These are phyloP conservation scores for Melastoma candidum DNA, from an alignment of 441 rosid species.

Conservation along the genomic window DNA sequence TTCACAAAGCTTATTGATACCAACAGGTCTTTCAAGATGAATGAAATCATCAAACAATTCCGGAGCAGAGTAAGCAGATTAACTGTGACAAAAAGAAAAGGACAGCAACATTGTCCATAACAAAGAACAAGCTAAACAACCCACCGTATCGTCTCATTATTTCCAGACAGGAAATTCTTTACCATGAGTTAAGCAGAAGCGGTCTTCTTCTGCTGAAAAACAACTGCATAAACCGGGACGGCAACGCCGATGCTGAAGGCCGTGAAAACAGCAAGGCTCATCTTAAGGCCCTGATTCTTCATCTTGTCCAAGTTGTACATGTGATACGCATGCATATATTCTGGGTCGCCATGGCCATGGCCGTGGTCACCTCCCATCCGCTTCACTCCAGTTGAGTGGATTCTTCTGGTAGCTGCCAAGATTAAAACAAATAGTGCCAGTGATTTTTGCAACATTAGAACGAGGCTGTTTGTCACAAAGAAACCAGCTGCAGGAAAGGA, in stretches of 20 bases:
- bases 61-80: no score
- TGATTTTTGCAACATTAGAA: not conserved
- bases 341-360: constrained; percentile 48
- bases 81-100: not conserved
- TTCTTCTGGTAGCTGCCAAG: constrained; percentile 47
- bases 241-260: constrained; percentile 78
- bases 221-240: constrained; percentile 59
- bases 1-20: no score
- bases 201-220: no score
- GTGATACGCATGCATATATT: constrained; percentile 82
- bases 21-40: no score
- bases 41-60: no score
- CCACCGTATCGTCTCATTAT: no score
- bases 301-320: constrained; percentile 97
- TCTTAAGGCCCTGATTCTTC: constrained; percentile 68
- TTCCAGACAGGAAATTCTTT: no score
- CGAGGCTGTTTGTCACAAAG: not conserved
- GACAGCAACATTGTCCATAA: not conserved
- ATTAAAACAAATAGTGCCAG: constrained; percentile 1
- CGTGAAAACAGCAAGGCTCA: constrained; percentile 69
- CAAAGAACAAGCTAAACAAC: constrained; percentile 1
- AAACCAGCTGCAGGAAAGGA: no score
- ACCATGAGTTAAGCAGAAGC: no score
- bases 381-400: constrained; percentile 85
- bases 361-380: constrained; percentile 67